Evolutionary conservation across 116 monocot genomes (phyloP), one percentile per base, ranked within the genome.

Genomic region (Phalaenopsis hybrid): DNA sequence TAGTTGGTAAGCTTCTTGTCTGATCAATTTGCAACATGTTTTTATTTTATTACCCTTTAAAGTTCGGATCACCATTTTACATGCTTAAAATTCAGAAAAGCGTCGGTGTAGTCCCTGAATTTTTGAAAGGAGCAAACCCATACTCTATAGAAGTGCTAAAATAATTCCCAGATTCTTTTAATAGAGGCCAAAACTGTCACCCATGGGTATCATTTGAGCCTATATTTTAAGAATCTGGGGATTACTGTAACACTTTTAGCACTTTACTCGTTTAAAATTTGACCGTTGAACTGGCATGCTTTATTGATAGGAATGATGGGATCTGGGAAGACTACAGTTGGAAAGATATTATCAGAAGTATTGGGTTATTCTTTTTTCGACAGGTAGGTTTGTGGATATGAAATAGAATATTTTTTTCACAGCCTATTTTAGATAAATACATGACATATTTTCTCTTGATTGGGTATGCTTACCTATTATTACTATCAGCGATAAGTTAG

Each of bases 281-380:
- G 45, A 23, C 12, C 33, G 44, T 44, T 77, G 9, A 68, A 81
- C 11, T 25, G 28, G 41, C 45, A 3, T 15, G 59, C 44, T 5
- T 74, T 79, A 28, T 76, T 11, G 25, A 75, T 86, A 96, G 96
- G 96, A 88, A 93, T 96, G 96, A 96, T 96, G 96, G 96, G 96
- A 44, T 96, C 96, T 41, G 96, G 96, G 21, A 96, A 96, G 74
- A 92, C 89, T 45, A 96, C 96, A 48, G 89, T 96, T 12, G 96
- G 92, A 45, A 94, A 90, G 80, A 92, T 93, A 5, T 84, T 96
- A 78, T 79, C 93, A 13, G 90, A 94, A 89, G 94, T 90, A n/a
- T 79, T 96, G 79, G 90, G 91, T 49, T 94, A 94, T 83, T 91
- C 92, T 78, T 96, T 91, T 83, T 92, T 90, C 80, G 96, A 96